Evolutionary conservation across 352 stramenopile genomes (phyloP).

Genomic region (Aphanomyces invadans): DNA sequence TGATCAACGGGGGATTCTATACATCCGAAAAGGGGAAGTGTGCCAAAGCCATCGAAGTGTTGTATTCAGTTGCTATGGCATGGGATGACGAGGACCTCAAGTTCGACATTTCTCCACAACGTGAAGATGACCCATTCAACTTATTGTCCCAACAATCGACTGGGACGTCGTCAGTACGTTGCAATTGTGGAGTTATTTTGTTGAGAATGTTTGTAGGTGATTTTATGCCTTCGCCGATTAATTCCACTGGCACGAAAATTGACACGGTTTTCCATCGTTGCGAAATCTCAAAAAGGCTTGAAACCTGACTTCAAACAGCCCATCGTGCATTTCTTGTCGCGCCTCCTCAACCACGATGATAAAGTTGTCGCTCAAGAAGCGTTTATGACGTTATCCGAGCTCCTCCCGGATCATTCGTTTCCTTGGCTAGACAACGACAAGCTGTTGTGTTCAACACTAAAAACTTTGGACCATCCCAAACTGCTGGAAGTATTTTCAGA

Average conservation of each 20-base stretch:
- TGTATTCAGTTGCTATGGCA: constrained; percentile 15
- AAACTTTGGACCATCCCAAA: background rate
- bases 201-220: constrained; percentile 2
- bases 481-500: background rate
- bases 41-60: background rate
- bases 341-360: background rate
- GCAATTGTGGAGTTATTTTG: background rate
- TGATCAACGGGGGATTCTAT: constrained; percentile 20
- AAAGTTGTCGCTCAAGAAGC: constrained; percentile 13
- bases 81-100: constrained; percentile 5
- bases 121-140: constrained; percentile 19
- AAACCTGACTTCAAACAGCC: background rate
- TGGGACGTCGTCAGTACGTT: constrained; percentile 2
- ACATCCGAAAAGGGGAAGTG: constrained; percentile 5
- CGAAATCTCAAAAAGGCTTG: constrained; percentile 2
- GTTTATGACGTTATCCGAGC: constrained; percentile 13
- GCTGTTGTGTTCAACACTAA: background rate
- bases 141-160: background rate
- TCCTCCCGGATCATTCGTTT: constrained; percentile 16
- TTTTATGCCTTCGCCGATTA: constrained; percentile 8
- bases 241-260: constrained; percentile 6
- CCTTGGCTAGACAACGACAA: background rate
- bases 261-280: constrained; percentile 8
- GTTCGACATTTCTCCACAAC: background rate
- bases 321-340: constrained; percentile 23